Percentiles rank a stretch among this genome's conserved stretches.
Conservation (phyloP, 768 basidiomycete species). For the Pulveroboletus sp. region DNA sequence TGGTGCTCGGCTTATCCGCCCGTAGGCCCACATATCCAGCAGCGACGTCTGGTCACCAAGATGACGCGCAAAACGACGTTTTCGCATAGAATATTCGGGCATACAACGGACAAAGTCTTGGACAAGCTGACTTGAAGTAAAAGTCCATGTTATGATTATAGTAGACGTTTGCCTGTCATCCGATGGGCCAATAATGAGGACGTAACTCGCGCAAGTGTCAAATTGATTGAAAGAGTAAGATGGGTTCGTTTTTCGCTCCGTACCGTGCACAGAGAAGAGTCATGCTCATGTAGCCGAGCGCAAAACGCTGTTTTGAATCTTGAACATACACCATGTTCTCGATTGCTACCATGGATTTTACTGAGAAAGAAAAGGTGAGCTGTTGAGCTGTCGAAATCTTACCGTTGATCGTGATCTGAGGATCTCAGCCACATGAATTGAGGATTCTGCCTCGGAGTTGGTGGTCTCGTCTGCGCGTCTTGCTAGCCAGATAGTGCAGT, state of each 20-base stretch:
- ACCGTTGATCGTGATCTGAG: conserved; percentile 43
- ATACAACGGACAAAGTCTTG: background rate
- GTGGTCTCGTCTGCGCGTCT: conserved; percentile 11
- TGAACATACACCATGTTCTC: conserved; percentile 38
- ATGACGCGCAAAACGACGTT: too few species aligned
- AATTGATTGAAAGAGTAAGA: background rate
- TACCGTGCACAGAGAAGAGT: background rate
- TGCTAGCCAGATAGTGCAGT: conserved; percentile 70
- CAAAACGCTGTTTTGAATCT: conserved; percentile 32
- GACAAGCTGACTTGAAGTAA: background rate
- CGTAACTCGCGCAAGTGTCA: background rate
- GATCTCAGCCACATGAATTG: conserved; percentile 36
- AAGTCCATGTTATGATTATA: background rate
- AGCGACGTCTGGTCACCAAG: too few species aligned
- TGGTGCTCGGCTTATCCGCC: too few species aligned
- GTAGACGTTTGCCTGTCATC: background rate
- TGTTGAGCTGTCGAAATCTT: background rate
- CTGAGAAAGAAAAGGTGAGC: background rate
- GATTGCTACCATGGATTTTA: conserved; percentile 29
- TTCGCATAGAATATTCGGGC: too few species aligned
- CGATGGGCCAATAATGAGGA: background rate
- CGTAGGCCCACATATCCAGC: too few species aligned
- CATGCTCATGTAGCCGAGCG: conserved; percentile 7
- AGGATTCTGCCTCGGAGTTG: conserved; percentile 15
- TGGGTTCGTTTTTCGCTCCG: background rate